A percentile compares a stretch with the other conserved stretches of the same genome.
These are phyloP conservation scores for Mortierella sp. DNA, from an alignment of 371 early-diverging fungal species.

Conservation along the genomic window DNA sequence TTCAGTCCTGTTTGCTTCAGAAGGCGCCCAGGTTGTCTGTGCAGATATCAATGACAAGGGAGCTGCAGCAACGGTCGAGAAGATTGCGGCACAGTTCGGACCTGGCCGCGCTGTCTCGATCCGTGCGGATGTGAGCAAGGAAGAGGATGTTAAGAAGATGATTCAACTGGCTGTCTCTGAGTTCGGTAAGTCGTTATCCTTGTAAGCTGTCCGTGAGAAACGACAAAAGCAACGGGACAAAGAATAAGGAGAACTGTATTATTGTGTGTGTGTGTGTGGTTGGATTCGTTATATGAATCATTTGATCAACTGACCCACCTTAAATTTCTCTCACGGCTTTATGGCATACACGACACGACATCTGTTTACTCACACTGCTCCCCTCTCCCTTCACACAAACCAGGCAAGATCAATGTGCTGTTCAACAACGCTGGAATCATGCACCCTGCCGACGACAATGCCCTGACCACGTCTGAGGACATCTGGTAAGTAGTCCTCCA, in stretches of 20 bases:
- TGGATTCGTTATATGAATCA: not conserved
- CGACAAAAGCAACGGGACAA: constrained; percentile 3
- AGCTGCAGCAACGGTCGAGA: constrained; percentile 60
- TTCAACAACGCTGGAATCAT: constrained; percentile 95
- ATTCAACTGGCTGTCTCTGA: constrained; percentile 75
- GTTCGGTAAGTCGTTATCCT: constrained; percentile 82
- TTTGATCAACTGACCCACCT: constrained; percentile 33
- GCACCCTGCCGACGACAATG: constrained; percentile 89
- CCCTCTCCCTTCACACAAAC: not conserved
- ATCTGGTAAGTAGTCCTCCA: constrained; percentile 78
- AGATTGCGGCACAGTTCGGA: constrained; percentile 59
- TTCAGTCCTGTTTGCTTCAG: constrained; percentile 79
- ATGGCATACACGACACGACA: not conserved
- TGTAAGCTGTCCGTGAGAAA: no score
- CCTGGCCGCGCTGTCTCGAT: constrained; percentile 60
- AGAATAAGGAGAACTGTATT: not conserved
- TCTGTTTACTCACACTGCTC: not conserved
- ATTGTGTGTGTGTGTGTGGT: no score
- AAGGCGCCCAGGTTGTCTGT: constrained; percentile 86
- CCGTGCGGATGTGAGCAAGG: constrained; percentile 79
- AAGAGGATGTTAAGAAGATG: constrained; percentile 75
- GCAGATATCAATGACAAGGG: constrained; percentile 81
- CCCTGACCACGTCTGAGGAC: constrained; percentile 79
- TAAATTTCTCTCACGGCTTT: no score
- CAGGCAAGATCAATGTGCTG: constrained; percentile 81